Conservation (phyloP, 805 yeast species). For the Yarrowia deformans region DNA sequence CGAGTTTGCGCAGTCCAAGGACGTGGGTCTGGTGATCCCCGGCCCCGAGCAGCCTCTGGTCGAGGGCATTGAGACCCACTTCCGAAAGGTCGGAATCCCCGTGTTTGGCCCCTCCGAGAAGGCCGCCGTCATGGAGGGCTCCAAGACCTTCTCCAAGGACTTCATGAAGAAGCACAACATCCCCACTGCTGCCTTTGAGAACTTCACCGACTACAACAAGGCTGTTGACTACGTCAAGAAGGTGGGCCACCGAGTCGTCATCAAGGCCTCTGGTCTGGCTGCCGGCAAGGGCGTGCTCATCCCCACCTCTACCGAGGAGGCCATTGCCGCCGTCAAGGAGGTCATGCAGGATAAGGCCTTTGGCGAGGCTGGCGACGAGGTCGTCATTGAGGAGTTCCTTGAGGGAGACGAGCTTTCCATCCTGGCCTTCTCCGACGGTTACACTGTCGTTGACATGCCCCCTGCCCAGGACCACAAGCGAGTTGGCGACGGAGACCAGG, state of each 20-base stretch:
- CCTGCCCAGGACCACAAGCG: constrained; percentile 99
- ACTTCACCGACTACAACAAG: constrained; percentile 75
- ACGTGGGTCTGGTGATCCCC: constrained; percentile 81
- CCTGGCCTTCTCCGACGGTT: constrained; percentile 91
- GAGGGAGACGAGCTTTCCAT: constrained; percentile 98
- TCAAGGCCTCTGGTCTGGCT: constrained; percentile 97
- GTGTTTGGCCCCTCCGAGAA: constrained; percentile 94
- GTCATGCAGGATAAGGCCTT: constrained; percentile 90
- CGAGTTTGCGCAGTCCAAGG: constrained; percentile 72
- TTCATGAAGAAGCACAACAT: constrained; percentile 91
- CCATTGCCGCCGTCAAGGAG: constrained; percentile 78
- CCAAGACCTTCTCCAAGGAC: constrained; percentile 91
- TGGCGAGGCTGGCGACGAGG: constrained; percentile 93
- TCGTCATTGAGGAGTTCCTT: constrained; percentile 93
- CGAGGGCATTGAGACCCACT: constrained; percentile 81
- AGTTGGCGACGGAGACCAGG: constrained; percentile 89
- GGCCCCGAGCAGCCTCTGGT: constrained; percentile 99
- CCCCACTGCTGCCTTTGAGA: constrained; percentile 91
- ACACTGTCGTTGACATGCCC: constrained; percentile 87
- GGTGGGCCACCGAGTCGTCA: constrained; percentile 78
- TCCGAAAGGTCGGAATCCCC: constrained; percentile 85
- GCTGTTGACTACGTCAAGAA: constrained; percentile 75
- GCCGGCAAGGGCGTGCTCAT: constrained; percentile 98
- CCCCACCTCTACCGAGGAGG: constrained; percentile 85
- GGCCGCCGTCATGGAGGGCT: constrained; percentile 96